Conservation (phyloP, 257 asterid genomes). For the Jasminum sambac region DNA sequence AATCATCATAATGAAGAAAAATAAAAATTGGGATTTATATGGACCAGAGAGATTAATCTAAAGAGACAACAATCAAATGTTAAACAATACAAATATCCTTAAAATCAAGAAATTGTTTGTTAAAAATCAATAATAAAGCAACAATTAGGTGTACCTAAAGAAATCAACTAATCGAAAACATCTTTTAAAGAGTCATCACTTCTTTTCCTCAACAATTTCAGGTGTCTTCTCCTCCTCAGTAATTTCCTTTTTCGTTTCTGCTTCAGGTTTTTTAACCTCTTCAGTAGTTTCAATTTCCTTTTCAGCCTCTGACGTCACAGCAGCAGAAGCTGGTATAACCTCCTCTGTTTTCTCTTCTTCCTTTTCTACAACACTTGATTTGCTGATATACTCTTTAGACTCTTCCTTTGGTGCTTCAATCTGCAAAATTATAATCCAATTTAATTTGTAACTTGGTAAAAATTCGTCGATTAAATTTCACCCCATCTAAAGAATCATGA, state of each 20-base stretch:
- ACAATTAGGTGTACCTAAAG: constrained; percentile 14
- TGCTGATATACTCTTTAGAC: neutral
- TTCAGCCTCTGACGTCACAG: constrained; percentile 15
- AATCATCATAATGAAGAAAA: neutral
- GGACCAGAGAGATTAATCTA: neutral
- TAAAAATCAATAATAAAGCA: neutral
- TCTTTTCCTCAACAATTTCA: constrained; percentile 22
- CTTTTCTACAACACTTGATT: neutral
- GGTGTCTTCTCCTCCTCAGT: neutral
- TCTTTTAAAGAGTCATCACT: constrained; percentile 18
- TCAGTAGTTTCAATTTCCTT: constrained; percentile 14
- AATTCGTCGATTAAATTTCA: neutral
- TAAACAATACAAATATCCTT: neutral
- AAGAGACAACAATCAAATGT: neutral
- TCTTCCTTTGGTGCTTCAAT: constrained; percentile 37
- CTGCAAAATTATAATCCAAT: constrained; percentile 1
- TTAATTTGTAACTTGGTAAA: no score
- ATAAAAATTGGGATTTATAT: neutral
- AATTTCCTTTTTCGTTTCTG: neutral
- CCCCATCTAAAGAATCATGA: neutral
- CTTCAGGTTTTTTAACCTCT: constrained; percentile 24
- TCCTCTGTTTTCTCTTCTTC: constrained; percentile 21
- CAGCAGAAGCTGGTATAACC: constrained; percentile 16
- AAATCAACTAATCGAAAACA: constrained; percentile 12
- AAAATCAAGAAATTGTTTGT: neutral